Percentiles rank a stretch among this genome's conserved stretches.
These are phyloP conservation scores for Blepharisma undulans DNA, from an alignment of 169 alveolate genomes.

Conservation along the genomic window DNA sequence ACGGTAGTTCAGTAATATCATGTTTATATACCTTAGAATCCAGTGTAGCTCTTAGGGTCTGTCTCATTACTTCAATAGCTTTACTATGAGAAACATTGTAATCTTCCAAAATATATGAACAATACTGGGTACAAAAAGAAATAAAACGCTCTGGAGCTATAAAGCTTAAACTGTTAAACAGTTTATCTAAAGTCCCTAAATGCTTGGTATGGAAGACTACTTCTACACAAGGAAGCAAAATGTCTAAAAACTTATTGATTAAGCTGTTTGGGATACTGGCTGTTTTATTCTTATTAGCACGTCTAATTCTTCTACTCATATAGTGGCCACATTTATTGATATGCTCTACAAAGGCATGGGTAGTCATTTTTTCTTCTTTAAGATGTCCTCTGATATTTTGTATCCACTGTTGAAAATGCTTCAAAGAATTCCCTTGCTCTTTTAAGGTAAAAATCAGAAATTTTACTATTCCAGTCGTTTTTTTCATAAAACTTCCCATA, in stretches of 20 bases:
- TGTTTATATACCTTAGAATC: not conserved
- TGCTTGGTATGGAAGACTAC: not conserved
- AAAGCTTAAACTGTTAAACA: not conserved
- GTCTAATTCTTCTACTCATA: not conserved
- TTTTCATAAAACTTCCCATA: not conserved
- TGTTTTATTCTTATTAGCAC: not conserved
- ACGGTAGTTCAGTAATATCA: not conserved
- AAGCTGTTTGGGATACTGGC: not conserved
- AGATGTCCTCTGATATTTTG: not conserved
- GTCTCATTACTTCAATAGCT: not conserved
- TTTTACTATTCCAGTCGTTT: not conserved
- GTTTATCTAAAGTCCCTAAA: not conserved
- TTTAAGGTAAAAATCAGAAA: not conserved
- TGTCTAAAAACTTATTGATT: not conserved
- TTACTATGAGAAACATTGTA: not conserved
- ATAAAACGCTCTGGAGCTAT: not conserved
- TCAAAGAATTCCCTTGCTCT: not conserved
- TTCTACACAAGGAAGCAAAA: not conserved
- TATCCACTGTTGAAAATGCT: not conserved
- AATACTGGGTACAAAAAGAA: not conserved
- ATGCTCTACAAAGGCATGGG: not conserved
- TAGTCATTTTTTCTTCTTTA: conserved; percentile 9
- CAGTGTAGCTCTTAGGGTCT: not conserved
- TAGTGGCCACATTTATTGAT: not conserved
- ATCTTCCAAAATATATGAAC: not conserved